Base-by-base conservation (phyloP, 208 protist genomes). In the Trypanosoma brucei region DNA sequence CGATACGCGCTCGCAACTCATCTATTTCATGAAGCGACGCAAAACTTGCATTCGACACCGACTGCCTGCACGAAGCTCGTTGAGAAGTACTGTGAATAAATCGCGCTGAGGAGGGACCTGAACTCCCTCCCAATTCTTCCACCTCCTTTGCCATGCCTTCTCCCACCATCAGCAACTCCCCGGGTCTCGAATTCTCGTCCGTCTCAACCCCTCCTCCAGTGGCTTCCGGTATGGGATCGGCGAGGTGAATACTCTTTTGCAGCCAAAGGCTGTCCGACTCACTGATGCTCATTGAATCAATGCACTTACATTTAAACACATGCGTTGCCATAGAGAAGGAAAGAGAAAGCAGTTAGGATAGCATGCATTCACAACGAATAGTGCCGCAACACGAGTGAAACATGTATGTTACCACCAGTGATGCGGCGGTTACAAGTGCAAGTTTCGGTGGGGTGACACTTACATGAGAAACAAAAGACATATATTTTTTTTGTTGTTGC, bases 11-110 rank as follows among this genome's bases (percentile, higher is more conserved):
- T 13, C 86, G 81, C 22, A 95, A 72, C 2, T 95, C 86, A 57
- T 95, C 89, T 51, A 85, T 84, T 65, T 95, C 89, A 14, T 90
- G 79, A 3, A 86, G 70, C 1, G 83, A 81, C 36, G 89, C 78
- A 63, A 84, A 88, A 11, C 74, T 70, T 5, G 81, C 64, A 63
- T 79, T 88, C 1, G 85, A 75, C 8, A 91, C 55, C 0, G 81
- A 88, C n/a, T 73, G 65, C 2, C 85, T 81, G 34, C 55, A 61
- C 14, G 70, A 57, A 50, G 60, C 37, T 36, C 68, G 37, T 56
- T 78, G 62, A 5, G 60, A 75, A 38, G 73, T 68, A 38, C 42
- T 54, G 9, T 60, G 61, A 34, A 62, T 6, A 9, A 78, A 30
- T 53, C 83, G 70, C 36, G 72, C 57, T 34, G 69, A 74, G 11